A percentile compares a stretch with the other conserved stretches of the same genome.
These are phyloP conservation scores for Pulveroboletus sp. DNA, from an alignment of 768 basidiomycete species.

Conservation along the genomic window DNA sequence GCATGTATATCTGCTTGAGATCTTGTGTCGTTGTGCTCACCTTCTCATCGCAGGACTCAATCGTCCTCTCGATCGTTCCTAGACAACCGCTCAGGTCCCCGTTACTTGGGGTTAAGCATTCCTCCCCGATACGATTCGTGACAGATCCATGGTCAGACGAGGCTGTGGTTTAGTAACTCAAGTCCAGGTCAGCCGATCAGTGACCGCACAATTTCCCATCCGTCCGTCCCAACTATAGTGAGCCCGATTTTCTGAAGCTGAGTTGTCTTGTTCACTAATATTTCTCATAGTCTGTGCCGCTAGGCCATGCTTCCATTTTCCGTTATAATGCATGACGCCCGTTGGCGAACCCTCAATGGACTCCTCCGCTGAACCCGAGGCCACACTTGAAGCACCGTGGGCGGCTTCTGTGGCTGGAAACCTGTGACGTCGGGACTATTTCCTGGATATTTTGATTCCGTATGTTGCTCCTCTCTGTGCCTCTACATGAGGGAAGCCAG, in stretches of 20 bases:
- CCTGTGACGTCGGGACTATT: no score
- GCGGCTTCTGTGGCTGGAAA: no score
- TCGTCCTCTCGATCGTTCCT: conserved; percentile 49
- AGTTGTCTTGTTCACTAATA: not conserved
- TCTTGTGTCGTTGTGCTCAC: not conserved
- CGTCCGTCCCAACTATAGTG: not conserved
- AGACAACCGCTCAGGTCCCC: conserved; percentile 36
- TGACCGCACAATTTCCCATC: not conserved
- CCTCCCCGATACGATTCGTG: conserved; percentile 54
- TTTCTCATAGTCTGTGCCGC: not conserved
- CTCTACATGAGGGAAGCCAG: no score
- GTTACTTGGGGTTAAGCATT: conserved; percentile 37
- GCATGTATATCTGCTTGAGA: conserved; percentile 29
- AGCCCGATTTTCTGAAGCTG: not conserved
- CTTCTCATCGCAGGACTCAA: conserved; percentile 48
- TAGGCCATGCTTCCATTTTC: not conserved
- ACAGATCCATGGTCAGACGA: conserved; percentile 51
- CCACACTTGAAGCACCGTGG: not conserved
- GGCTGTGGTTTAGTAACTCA: not conserved
- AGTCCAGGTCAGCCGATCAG: not conserved
- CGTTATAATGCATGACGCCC: not conserved
- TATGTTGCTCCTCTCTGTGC: no score
- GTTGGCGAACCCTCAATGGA: not conserved
- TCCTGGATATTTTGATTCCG: no score
- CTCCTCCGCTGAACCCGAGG: not conserved